Percentiles rank a stretch among this genome's conserved stretches.
phyloP scores from a whole-genome alignment of 2,329 filamentous ascomycete genomes.

The Colletotrichum noveboracense region DNA sequence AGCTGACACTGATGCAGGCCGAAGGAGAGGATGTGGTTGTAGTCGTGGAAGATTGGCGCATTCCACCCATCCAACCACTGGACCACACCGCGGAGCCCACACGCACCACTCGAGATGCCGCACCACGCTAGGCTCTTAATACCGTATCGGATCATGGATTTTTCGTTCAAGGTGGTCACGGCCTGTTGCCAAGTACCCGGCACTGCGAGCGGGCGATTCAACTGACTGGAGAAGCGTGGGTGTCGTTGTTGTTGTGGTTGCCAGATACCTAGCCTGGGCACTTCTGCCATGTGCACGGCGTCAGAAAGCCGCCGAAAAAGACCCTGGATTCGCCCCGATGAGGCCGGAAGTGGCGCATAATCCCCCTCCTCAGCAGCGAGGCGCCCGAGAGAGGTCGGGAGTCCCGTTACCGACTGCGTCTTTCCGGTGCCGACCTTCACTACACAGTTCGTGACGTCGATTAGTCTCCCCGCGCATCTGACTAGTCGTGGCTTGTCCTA shows the following conservation, averaged over 20 bases:
- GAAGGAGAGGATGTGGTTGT: neutral
- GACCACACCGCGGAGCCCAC: neutral
- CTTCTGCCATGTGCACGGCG: slow-evolving; percentile 10
- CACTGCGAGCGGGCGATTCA: neutral
- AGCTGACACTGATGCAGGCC: neutral
- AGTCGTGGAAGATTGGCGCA: neutral
- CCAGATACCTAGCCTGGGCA: neutral
- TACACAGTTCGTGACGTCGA: neutral
- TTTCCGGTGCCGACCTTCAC: neutral
- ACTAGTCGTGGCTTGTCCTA: neutral
- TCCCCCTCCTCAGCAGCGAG: neutral
- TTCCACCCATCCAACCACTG: neutral
- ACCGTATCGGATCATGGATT: neutral
- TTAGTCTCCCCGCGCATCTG: neutral
- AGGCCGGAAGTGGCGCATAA: slow-evolving; percentile 11
- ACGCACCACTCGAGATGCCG: neutral
- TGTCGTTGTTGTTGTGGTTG: neutral
- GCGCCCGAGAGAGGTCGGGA: neutral
- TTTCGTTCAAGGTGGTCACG: neutral
- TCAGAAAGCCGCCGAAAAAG: slow-evolving; percentile 15
- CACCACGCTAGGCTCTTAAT: neutral
- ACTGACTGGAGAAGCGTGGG: neutral
- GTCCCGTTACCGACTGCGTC: neutral
- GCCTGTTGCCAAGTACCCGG: neutral
- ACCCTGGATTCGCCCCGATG: slow-evolving; percentile 17